Conservation (phyloP, 2,329 filamentous ascomycete species). For the Curvularia sp. region DNA sequence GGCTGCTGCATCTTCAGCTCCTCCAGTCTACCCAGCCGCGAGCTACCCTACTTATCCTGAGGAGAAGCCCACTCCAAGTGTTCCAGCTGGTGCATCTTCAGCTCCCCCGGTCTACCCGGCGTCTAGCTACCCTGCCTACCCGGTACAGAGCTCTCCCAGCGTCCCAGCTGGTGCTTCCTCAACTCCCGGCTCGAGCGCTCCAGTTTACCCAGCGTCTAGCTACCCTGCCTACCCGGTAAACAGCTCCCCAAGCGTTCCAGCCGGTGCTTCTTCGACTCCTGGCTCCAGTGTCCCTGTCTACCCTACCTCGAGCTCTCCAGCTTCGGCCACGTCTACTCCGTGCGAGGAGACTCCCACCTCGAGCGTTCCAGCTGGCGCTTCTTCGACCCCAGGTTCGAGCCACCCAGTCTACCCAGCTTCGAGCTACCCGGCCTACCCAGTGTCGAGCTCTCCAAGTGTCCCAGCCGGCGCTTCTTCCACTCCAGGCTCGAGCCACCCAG, state of each 20-base stretch:
- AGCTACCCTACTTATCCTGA: constrained; percentile 8
- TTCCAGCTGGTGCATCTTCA: not conserved
- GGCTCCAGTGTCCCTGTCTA: too few species aligned
- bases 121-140: too few species aligned
- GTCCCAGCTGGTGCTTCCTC: too few species aligned
- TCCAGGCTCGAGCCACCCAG: not conserved
- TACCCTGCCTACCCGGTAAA: not conserved
- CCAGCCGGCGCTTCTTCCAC: too few species aligned
- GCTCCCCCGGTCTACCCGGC: not conserved
- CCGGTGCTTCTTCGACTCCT: too few species aligned
- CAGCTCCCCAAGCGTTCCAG: too few species aligned
- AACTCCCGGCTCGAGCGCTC: not conserved
- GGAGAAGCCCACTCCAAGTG: too few species aligned
- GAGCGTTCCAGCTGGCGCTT: not conserved
- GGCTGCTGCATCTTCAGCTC: not conserved
- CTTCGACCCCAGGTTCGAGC: not conserved
- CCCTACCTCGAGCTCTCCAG: too few species aligned
- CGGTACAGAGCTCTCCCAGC: too few species aligned
- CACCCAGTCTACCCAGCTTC: not conserved
- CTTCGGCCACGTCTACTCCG: too few species aligned
- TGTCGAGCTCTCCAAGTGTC: too few species aligned
- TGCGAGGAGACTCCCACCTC: too few species aligned
- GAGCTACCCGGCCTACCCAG: not conserved
- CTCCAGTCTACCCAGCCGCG: not conserved
- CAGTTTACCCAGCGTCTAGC: constrained; percentile 10